Evolutionary conservation across 2,329 filamentous ascomycete species (phyloP).

Genomic region (Gyromitra esculenta): DNA sequence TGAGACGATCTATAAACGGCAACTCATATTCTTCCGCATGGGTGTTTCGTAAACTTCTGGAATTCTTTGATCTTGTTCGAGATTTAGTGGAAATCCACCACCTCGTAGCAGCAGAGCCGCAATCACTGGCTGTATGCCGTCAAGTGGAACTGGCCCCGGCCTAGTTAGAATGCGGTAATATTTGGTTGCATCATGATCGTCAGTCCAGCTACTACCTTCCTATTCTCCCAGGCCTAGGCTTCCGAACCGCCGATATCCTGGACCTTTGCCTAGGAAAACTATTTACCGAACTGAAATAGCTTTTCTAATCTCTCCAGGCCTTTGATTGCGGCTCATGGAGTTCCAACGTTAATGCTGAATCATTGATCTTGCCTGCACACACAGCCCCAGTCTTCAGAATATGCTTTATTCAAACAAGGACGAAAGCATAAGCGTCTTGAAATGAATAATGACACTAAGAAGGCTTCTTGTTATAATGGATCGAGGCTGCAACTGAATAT

Average conservation of each 20-base stretch:
- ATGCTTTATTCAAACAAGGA: neutral
- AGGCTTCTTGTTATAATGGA: neutral
- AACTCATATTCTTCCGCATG: neutral
- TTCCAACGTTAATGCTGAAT: neutral
- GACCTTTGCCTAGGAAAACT: neutral
- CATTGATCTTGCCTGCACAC: neutral
- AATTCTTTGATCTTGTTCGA: neutral
- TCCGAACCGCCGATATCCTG: neutral
- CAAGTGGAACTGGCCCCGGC: neutral
- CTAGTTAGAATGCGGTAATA: neutral
- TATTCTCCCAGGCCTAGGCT: neutral
- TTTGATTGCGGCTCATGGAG: neutral
- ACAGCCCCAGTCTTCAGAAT: slow-evolving; percentile 1
- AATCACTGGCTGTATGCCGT: neutral
- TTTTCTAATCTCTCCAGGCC: neutral
- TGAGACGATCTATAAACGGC: neutral
- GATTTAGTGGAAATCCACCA: neutral
- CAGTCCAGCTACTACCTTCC: neutral
- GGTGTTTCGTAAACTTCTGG: neutral
- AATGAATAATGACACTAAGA: neutral
- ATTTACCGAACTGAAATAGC: neutral
- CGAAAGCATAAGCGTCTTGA: neutral
- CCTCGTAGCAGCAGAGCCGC: slow-evolving; percentile 1
- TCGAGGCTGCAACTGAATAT: neutral
- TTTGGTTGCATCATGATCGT: neutral